Evolutionary conservation across 805 yeast species (phyloP), one percentile per base, ranked within the genome.

Genomic region (Blastobotrys robertii): DNA sequence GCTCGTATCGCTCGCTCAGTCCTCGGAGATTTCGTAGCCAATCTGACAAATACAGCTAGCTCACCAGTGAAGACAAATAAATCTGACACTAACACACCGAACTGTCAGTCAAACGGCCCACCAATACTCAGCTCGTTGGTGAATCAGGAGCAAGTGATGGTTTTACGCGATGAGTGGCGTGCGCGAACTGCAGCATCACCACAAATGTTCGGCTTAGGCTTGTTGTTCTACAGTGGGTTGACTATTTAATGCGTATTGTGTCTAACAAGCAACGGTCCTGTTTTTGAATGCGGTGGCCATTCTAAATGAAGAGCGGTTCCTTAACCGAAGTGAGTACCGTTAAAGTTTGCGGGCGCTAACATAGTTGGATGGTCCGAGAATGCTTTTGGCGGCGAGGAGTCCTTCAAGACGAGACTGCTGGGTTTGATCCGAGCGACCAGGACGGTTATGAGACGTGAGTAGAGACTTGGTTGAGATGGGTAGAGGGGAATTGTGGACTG

Each of bases 211-310:
- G 67, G 67, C 6, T 50, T 64, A 28, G 68, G 68, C 12, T 48
- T 60, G 33, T 48, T 64, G 35, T 51, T 57, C 41, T 64, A 63
- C 47, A 59, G 62, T 57, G 43, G 13, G 60, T 32, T 8, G 13
- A n/a, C n/a, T 12, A 3, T 19, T 22, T 10, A 10, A 30, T 8
- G 13, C 22, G 30, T 13, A 11, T 31, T 3, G 8, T 25, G 7
- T 9, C 34, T 31, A 28, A 34, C 14, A 9, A 57, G 65, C 63
- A 36, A 51, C 55, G 16, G 57, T 67, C 15, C 58, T 84, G 32
- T 63, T 82, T 44, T 73, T 82, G 38, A 84, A 84, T 59, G 76
- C 90, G 0, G 73, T 84, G 25, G 92, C 92, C 0, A 80, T 84
- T 30, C 70, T 84, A 41, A 81, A 82, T 57, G 94, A 84, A 53